Evolutionary conservation across 2,329 filamentous ascomycete genomes (phyloP).

Genomic region (Tolypocladium tundrense): DNA sequence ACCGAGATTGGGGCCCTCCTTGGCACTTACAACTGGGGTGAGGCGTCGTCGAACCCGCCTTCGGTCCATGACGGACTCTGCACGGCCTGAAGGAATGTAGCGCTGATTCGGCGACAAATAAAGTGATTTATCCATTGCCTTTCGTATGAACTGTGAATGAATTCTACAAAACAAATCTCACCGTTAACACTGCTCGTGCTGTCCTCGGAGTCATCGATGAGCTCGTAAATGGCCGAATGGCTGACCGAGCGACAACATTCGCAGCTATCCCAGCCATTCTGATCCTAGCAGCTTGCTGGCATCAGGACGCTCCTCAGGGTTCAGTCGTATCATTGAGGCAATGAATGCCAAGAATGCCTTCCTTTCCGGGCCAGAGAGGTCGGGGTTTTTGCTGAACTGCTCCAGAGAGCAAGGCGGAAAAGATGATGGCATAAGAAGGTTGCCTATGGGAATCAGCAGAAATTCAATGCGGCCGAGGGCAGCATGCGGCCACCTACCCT

Average conservation of each 20-base stretch:
- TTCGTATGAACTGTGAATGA: no score
- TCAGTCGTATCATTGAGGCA: slow-evolving; percentile 2
- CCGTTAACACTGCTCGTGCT: not conserved
- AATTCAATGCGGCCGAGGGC: not conserved
- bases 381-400: slow-evolving; percentile 3
- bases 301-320: slow-evolving; percentile 6
- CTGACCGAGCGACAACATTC: not conserved
- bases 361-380: slow-evolving; percentile 2
- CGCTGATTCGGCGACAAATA: no score
- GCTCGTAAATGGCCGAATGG: not conserved
- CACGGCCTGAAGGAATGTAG: no score
- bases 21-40: no score
- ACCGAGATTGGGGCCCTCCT: no score
- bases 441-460: slow-evolving; percentile 1
- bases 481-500: not conserved
- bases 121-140: no score
- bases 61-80: no score
- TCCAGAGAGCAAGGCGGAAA: slow-evolving; percentile 6
- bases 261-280: slow-evolving; percentile 1
- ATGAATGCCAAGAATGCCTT: slow-evolving; percentile 5
- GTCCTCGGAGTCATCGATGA: not conserved
- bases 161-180: no score
- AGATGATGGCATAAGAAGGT: slow-evolving; percentile 4
- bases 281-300: slow-evolving; percentile 4
- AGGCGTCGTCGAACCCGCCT: no score